A percentile compares a stretch with the other conserved stretches of the same genome.
Conservation (phyloP, 2,329 filamentous ascomycete genomes). For the Truncatella angustata region DNA sequence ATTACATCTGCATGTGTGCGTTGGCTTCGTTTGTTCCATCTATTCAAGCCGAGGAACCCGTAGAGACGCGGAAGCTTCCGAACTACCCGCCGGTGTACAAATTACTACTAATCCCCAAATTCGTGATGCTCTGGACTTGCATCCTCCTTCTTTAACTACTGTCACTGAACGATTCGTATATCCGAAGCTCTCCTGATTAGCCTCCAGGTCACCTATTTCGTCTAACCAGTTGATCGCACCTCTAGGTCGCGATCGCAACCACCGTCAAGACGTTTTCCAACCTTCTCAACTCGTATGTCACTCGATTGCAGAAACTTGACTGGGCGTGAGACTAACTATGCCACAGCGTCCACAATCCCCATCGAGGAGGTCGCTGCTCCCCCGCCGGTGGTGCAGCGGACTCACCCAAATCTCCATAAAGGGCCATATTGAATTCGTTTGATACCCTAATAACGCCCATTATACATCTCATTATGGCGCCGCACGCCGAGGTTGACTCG, state of each 20-base stretch:
- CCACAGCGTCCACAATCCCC: slow-evolving; percentile 84
- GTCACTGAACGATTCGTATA: too few species aligned
- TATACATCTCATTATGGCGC: slow-evolving; percentile 80
- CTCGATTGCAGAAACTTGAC: neutral
- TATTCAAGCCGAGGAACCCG: neutral
- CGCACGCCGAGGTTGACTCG: slow-evolving; percentile 70
- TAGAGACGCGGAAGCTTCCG: neutral
- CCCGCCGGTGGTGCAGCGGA: slow-evolving; percentile 77
- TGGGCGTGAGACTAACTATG: slow-evolving; percentile 13
- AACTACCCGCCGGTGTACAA: neutral
- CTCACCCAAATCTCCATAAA: slow-evolving; percentile 59
- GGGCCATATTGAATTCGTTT: slow-evolving; percentile 23
- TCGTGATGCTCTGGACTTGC: neutral
- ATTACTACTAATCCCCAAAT: neutral
- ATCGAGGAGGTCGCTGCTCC: slow-evolving; percentile 92
- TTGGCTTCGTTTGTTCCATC: neutral
- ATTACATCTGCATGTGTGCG: neutral
- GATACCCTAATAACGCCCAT: slow-evolving; percentile 20
- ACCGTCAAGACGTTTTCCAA: slow-evolving; percentile 97
- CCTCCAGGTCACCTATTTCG: slow-evolving; percentile 5
- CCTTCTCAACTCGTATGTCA: slow-evolving; percentile 87
- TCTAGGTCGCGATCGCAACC: slow-evolving; percentile 56
- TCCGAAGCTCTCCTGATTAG: neutral
- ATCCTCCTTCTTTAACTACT: neutral
- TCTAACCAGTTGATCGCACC: slow-evolving; percentile 50